Evolutionary conservation across 805 yeast species (phyloP), one percentile per base, ranked within the genome.

Genomic region (Candida glaebosa): DNA sequence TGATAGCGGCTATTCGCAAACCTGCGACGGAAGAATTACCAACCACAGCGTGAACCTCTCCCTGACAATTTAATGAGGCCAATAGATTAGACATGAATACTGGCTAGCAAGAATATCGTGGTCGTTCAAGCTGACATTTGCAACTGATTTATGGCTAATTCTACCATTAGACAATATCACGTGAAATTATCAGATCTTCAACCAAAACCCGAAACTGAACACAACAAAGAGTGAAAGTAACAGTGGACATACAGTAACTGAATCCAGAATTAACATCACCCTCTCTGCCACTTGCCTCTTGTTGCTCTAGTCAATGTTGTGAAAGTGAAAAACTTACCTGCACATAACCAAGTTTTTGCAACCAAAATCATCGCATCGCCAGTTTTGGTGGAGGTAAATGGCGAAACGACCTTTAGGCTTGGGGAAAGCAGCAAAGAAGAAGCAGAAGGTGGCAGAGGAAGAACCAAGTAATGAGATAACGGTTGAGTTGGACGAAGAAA

Each of bases 401-500:
- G 60, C 47, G 2, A 58, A 58, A 48, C 57, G 73, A 56, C 66
- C 61, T 36, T 58, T 69, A 34, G 75, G 75, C 28, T 54, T 69
- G 20, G 70, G 70, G 12, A 61, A 64, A 45, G 71, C 80, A 35
- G 67, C 81, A 37, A 68, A 67, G 52, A 72, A 65, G 65, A 69
- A 65, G 47, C 53, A 51, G 34, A 1, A 24, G 14, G 50, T 44
- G 8, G 41, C 50, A 15, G 37, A 37, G 14, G 35, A 26, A 26
- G 46, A 47, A 8, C 38, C 41, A 36, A 12, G 16, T 10, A 58
- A 63, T 40, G 65, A 60, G 37, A 48, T 69, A 34, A 65, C 73
- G 3, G 82, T 90, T 28, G 91, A 84, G 54, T 60, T 90, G 17
- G 80, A 73, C 10, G 87, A 79, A 28, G 82, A 76, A 31, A 82